Percentiles rank a stretch among this genome's conserved stretches.
Conservation (phyloP, 1,139 yeast species). For the Candida mesenterica region DNA sequence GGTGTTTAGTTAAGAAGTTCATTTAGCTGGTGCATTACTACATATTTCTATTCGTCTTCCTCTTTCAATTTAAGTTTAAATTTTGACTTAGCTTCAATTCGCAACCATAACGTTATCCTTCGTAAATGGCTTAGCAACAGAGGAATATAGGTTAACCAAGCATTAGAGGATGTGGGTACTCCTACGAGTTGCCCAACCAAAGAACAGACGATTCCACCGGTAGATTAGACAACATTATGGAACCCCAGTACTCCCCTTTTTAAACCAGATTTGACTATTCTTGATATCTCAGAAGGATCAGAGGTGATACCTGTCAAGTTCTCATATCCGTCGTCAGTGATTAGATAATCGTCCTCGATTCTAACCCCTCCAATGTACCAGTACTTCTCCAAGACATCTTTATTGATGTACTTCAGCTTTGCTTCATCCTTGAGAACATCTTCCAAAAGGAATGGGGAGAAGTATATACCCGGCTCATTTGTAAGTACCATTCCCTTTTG, state of each 20-base stretch:
- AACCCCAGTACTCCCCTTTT: constrained; percentile 61
- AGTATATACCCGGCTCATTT: constrained; percentile 93
- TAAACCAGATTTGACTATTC: constrained; percentile 71
- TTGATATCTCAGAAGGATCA: constrained; percentile 78
- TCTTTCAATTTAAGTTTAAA: too few relatives aligned
- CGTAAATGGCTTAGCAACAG: too few relatives aligned
- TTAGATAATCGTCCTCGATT: constrained; percentile 87
- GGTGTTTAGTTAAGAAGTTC: too few relatives aligned
- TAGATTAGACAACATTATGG: constrained; percentile 58
- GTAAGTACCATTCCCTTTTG: constrained; percentile 86
- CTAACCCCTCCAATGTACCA: constrained; percentile 94
- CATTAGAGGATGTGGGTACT: too few relatives aligned
- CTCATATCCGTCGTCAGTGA: constrained; percentile 74
- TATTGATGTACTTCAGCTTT: constrained; percentile 61
- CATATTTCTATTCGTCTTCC: too few relatives aligned
- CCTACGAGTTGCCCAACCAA: too few relatives aligned
- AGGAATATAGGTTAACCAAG: too few relatives aligned
- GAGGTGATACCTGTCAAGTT: constrained; percentile 80
- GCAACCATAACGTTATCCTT: too few relatives aligned
- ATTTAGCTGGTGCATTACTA: too few relatives aligned
- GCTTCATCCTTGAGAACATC: constrained; percentile 58
- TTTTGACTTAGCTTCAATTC: too few relatives aligned
- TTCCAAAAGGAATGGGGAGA: constrained; percentile 76
- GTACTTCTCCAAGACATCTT: constrained; percentile 67
- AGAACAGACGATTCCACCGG: too few relatives aligned